These are phyloP conservation scores for Euptelea pleiosperma DNA, from an alignment of 164 flowering plant species.

Conservation along the genomic window DNA sequence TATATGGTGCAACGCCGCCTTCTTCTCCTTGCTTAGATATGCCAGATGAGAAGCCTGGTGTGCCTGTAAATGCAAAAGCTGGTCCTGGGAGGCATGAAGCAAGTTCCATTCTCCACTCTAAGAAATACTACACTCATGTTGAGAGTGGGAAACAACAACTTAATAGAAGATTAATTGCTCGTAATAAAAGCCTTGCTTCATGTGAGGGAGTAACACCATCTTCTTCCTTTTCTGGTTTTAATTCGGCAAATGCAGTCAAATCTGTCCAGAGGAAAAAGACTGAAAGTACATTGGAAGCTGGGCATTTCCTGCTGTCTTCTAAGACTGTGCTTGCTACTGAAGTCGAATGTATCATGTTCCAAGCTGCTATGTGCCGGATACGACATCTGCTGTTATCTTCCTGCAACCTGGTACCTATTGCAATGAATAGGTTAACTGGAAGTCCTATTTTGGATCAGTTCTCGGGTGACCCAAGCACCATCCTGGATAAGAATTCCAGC, in stretches of 20 bases:
- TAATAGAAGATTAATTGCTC: constrained; percentile 20
- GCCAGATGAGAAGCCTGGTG: constrained; percentile 46
- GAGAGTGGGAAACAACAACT: constrained; percentile 39
- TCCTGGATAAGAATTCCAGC: constrained; percentile 41
- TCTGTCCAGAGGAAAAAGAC: constrained; percentile 37
- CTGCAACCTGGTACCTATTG: constrained; percentile 28
- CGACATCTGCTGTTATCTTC: constrained; percentile 64
- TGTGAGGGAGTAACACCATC: constrained; percentile 37
- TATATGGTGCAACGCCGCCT: constrained; percentile 81
- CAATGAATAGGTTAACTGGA: constrained; percentile 35
- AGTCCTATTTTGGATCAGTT: constrained; percentile 39
- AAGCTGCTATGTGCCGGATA: constrained; percentile 84
- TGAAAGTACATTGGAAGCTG: constrained; percentile 38
- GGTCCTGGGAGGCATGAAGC: constrained; percentile 33
- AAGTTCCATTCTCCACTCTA: constrained; percentile 27
- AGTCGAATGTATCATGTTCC: constrained; percentile 73
- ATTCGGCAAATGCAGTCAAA: constrained; percentile 40
- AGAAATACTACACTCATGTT: constrained; percentile 60
- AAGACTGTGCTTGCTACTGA: constrained; percentile 79
- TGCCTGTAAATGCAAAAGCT: constrained; percentile 32
- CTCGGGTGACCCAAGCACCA: constrained; percentile 46
- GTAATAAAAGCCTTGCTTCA: constrained; percentile 27
- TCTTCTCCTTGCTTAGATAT: constrained; percentile 50
- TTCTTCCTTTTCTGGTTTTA: constrained; percentile 42
- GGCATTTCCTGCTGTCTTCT: constrained; percentile 33